A percentile compares a stretch with the other conserved stretches of the same genome.
phyloP scores from a whole-genome alignment of 495 filamentous ascomycete genomes.

The Oleoguttula mirabilis region DNA sequence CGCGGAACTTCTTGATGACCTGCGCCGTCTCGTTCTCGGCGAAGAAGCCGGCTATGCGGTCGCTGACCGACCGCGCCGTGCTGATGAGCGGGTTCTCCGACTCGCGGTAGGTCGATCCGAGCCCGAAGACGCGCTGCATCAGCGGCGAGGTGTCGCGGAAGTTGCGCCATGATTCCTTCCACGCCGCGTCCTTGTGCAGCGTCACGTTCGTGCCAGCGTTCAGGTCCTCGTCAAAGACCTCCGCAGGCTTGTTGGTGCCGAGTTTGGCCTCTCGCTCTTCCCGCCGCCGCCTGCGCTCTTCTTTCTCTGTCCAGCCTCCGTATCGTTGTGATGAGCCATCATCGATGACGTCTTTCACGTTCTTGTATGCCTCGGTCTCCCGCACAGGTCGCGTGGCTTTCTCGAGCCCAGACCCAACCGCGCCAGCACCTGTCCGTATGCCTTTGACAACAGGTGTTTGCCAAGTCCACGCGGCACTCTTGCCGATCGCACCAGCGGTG shows the following conservation, averaged over 20 bases:
- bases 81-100: constrained; percentile 92
- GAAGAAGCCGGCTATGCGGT: constrained; percentile 88
- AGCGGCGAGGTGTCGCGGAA: constrained; percentile 80
- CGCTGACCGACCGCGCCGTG: constrained; percentile 84
- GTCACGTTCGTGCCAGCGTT: constrained; percentile 88
- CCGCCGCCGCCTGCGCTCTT: constrained; percentile 68
- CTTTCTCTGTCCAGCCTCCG: constrained; percentile 90
- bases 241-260: constrained; percentile 38
- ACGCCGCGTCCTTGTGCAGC: constrained; percentile 87
- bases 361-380: constrained; percentile 86
- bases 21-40: constrained; percentile 94
- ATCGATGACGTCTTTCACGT: constrained; percentile 88
- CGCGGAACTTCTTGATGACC: constrained; percentile 95
- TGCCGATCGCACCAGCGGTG: constrained; percentile 74
- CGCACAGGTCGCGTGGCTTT: constrained; percentile 87
- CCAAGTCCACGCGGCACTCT: constrained; percentile 92
- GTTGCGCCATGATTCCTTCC: constrained; percentile 89
- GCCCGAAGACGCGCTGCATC: constrained; percentile 76
- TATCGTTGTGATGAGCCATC: constrained; percentile 94
- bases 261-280: constrained; percentile 61
- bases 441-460: constrained; percentile 87
- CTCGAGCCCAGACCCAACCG: constrained; percentile 75
- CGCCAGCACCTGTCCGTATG: constrained; percentile 71
- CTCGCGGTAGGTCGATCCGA: constrained; percentile 79
- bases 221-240: constrained; percentile 66